Percentiles rank a stretch among this genome's conserved stretches.
phyloP scores from a whole-genome alignment of 2,329 filamentous ascomycete genomes.

The Aspergillus piperis region DNA sequence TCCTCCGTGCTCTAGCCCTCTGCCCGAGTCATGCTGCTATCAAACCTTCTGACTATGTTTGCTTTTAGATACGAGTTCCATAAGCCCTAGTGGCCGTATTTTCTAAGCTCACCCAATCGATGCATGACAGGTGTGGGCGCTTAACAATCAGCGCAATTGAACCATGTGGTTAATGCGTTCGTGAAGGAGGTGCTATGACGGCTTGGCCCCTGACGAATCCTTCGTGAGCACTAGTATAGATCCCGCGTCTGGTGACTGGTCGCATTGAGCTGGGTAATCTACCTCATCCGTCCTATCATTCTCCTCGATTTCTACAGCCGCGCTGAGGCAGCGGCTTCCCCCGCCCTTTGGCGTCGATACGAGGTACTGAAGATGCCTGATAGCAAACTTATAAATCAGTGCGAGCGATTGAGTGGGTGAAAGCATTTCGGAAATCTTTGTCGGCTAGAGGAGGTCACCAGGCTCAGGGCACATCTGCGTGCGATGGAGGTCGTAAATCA shows the following conservation, averaged over 20 bases:
- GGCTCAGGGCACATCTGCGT: neutral
- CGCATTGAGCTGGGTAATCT: neutral
- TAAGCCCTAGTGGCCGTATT: neutral
- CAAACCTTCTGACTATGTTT: neutral
- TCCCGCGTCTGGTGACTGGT: neutral
- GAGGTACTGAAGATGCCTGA: neutral
- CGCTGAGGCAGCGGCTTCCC: neutral
- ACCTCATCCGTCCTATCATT: neutral
- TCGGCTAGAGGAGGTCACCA: neutral
- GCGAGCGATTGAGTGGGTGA: neutral
- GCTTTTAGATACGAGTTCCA: neutral
- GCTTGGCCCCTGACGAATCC: neutral
- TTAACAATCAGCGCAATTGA: neutral
- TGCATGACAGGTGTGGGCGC: neutral
- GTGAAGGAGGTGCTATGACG: neutral
- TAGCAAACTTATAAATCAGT: neutral
- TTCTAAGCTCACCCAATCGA: neutral
- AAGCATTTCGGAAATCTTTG: neutral
- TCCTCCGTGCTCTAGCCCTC: neutral
- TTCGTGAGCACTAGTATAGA: neutral
- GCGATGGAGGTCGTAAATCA: neutral
- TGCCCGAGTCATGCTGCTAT: neutral
- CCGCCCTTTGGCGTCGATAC: neutral
- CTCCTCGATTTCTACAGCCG: neutral
- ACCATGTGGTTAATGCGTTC: neutral